A percentile compares a stretch with the other conserved stretches of the same genome.
Evolutionary conservation across 768 basidiomycete species (phyloP).

Genomic region (Mycena vitilis): DNA sequence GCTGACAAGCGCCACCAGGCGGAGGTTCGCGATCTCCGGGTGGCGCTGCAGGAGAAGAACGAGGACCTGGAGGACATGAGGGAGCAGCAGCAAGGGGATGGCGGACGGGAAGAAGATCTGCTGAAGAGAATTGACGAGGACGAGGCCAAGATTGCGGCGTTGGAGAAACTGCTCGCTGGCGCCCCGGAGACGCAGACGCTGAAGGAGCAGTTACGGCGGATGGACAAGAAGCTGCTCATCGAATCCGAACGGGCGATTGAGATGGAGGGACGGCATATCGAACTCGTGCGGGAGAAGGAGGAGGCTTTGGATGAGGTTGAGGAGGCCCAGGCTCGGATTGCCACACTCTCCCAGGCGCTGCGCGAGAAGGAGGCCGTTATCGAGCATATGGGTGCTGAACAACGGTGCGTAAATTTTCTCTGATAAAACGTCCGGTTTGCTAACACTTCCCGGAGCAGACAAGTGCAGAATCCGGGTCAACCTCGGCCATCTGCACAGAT

Average conservation of each 20-base stretch:
- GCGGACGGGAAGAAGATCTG: conserved; percentile 69
- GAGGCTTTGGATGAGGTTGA: conserved; percentile 57
- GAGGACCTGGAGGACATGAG: conserved; percentile 65
- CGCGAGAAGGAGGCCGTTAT: conserved; percentile 41
- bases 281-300: conserved; percentile 68
- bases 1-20: conserved; percentile 58
- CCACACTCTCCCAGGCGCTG: conserved; percentile 39
- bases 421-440: neutral
- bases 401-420: conserved; percentile 30
- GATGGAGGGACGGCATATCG: conserved; percentile 55
- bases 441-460: conserved; percentile 16
- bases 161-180: conserved; percentile 62
- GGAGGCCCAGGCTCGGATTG: conserved; percentile 48
- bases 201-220: conserved; percentile 53
- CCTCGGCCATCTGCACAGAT: conserved; percentile 36
- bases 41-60: conserved; percentile 64
- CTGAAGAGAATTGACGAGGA: conserved; percentile 79
- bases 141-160: conserved; percentile 69
- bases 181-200: conserved; percentile 51
- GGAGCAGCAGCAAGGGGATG: conserved; percentile 53
- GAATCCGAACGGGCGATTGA: conserved; percentile 55
- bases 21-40: conserved; percentile 58
- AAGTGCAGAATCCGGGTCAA: conserved; percentile 2
- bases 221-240: conserved; percentile 53
- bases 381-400: conserved; percentile 22